Conservation (phyloP, 2,329 filamentous ascomycete genomes). For the Rhinocladiella similis region DNA sequence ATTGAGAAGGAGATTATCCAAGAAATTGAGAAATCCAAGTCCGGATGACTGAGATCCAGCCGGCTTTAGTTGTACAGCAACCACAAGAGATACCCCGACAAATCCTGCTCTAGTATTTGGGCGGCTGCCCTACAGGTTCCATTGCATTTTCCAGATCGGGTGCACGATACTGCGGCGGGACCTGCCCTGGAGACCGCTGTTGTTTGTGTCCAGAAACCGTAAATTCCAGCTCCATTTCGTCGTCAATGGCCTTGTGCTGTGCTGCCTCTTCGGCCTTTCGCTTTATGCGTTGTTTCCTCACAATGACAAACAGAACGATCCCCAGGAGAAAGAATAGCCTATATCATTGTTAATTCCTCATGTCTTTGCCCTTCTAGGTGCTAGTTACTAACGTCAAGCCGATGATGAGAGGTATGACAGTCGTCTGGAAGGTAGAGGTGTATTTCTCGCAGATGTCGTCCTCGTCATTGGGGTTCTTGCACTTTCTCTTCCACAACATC, state of each 20-base stretch:
- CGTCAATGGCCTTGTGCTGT: conserved; percentile 19
- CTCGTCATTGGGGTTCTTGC: conserved; percentile 11
- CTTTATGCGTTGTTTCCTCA: conserved; percentile 8
- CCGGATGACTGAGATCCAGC: conserved; percentile 27
- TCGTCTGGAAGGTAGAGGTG: conserved; percentile 10
- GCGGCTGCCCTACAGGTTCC: background rate
- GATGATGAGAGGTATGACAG: conserved; percentile 18
- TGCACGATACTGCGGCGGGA: background rate
- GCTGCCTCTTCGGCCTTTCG: conserved; percentile 13
- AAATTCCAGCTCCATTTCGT: conserved; percentile 13
- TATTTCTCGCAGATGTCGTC: conserved; percentile 17
- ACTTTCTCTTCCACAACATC: conserved; percentile 13
- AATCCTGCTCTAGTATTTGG: conserved; percentile 6
- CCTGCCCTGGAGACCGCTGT: conserved; percentile 1
- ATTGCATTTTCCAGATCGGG: conserved; percentile 6
- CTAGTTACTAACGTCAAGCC: conserved; percentile 8
- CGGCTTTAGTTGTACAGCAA: background rate
- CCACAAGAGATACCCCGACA: background rate
- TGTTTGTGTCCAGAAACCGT: conserved; percentile 3
- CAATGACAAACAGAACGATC: conserved; percentile 9
- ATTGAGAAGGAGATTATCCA: conserved; percentile 75
- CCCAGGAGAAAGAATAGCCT: conserved; percentile 13
- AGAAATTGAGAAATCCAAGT: conserved; percentile 63
- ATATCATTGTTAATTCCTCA: background rate
- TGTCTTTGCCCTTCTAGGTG: background rate